Percentiles rank a stretch among this genome's conserved stretches.
phyloP scores from a whole-genome alignment of 2,329 filamentous ascomycete species.

The Penicillium digitatum region DNA sequence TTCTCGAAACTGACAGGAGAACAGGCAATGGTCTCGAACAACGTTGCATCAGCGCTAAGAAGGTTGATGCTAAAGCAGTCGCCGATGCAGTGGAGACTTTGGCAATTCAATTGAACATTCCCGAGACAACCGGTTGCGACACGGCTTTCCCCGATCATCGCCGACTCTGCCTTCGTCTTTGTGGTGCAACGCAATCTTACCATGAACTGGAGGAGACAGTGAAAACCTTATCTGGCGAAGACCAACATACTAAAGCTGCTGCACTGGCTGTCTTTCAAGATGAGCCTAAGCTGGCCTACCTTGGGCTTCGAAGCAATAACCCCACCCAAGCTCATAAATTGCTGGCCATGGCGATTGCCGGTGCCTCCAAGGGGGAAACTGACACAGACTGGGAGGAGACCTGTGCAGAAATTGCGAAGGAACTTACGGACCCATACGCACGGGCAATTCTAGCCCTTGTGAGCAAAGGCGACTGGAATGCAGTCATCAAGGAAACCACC shows the following conservation, averaged over 20 bases:
- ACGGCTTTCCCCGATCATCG: constrained; percentile 55
- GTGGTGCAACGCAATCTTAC: constrained; percentile 54
- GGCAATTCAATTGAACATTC: constrained; percentile 48
- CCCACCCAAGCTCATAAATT: constrained; percentile 54
- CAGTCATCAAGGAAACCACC: constrained; percentile 55
- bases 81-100: constrained; percentile 49
- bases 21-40: constrained; percentile 35
- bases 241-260: constrained; percentile 60
- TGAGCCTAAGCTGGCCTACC: constrained; percentile 55
- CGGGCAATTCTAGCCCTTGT: constrained; percentile 60
- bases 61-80: constrained; percentile 25
- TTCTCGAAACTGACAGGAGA: constrained; percentile 3
- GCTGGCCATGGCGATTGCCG: constrained; percentile 51
- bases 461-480: constrained; percentile 57
- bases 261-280: constrained; percentile 60
- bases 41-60: constrained; percentile 28
- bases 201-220: constrained; percentile 49
- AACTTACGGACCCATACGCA: constrained; percentile 59
- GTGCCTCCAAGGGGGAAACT: constrained; percentile 44
- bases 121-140: constrained; percentile 49
- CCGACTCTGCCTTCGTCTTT: constrained; percentile 57
- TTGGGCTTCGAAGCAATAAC: constrained; percentile 53
- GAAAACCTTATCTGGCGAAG: constrained; percentile 50
- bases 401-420: constrained; percentile 59
- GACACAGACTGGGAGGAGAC: constrained; percentile 59